Evolutionary conservation across 225 moss, liverwort and hornwort genomes (phyloP).

Genomic region (Lunularia cruciata): DNA sequence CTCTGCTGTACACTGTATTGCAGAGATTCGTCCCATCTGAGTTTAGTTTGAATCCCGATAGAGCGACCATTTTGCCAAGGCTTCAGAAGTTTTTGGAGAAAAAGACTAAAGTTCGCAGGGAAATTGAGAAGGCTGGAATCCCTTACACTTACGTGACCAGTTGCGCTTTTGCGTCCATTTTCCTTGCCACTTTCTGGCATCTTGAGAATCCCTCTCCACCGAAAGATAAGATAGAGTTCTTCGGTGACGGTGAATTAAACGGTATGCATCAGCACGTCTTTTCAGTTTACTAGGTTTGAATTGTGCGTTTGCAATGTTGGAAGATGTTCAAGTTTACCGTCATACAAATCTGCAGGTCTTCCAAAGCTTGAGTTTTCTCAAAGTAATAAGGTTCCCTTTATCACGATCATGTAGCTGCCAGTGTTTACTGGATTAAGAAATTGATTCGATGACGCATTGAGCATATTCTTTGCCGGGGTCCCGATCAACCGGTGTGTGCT

Average conservation of each 20-base stretch:
- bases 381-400: too few species aligned
- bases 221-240: conserved; percentile 30
- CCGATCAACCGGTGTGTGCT: too few species aligned
- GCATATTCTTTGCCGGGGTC: too few species aligned
- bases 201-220: conserved; percentile 28
- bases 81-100: background rate
- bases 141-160: conserved; percentile 35
- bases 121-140: conserved; percentile 26
- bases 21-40: conserved; percentile 45
- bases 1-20: background rate
- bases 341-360: too few species aligned
- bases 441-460: too few species aligned
- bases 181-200: conserved; percentile 27
- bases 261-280: conserved; percentile 9
- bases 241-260: conserved; percentile 37
- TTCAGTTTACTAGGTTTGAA: background rate
- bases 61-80: conserved; percentile 17
- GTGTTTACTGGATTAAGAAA: too few species aligned
- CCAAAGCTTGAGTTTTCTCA: too few species aligned
- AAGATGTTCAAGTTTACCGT: too few species aligned
- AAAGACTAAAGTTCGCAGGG: conserved; percentile 28
- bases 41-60: conserved; percentile 33
- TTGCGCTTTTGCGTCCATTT: conserved; percentile 3
- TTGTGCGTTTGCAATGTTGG: background rate
- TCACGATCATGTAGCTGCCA: too few species aligned